Conservation (phyloP, 169 alveolate species). For the Theileria equi region DNA sequence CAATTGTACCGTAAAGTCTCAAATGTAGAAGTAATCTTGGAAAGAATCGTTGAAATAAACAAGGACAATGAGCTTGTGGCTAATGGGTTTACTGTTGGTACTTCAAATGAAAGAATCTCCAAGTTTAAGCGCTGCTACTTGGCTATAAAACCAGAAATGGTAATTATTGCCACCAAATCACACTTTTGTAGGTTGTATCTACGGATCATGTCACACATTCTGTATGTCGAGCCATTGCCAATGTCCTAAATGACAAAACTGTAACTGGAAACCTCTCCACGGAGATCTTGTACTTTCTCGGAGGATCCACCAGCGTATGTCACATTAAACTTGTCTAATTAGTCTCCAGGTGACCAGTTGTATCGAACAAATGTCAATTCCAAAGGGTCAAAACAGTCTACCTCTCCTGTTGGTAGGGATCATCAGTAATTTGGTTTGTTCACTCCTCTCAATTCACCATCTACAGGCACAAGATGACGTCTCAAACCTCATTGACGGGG, state of each 20-base stretch:
- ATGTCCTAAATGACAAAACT: conserved; percentile 43
- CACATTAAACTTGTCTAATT: not conserved
- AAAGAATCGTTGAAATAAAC: conserved; percentile 23
- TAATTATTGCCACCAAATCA: not conserved
- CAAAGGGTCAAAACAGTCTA: not conserved
- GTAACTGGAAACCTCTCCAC: conserved; percentile 36
- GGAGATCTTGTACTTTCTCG: conserved; percentile 52
- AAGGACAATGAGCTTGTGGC: not conserved
- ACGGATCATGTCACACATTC: conserved; percentile 41
- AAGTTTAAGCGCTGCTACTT: conserved; percentile 33
- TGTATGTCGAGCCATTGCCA: conserved; percentile 44
- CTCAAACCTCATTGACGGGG: conserved; percentile 23
- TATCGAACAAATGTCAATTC: conserved; percentile 36
- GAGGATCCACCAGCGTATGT: conserved; percentile 58
- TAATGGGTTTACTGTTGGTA: not conserved
- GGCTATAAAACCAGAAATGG: conserved; percentile 47
- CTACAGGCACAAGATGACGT: conserved; percentile 17
- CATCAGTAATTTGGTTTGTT: conserved; percentile 17
- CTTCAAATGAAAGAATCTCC: not conserved
- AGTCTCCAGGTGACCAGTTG: conserved; percentile 48
- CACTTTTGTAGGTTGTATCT: conserved; percentile 22
- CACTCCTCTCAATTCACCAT: not conserved
- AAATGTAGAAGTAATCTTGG: conserved; percentile 35
- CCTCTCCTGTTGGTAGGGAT: conserved; percentile 25
- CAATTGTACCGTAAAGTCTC: conserved; percentile 30